phyloP scores from a whole-genome alignment of 495 filamentous ascomycete genomes.

The Cetradonia linearis region DNA sequence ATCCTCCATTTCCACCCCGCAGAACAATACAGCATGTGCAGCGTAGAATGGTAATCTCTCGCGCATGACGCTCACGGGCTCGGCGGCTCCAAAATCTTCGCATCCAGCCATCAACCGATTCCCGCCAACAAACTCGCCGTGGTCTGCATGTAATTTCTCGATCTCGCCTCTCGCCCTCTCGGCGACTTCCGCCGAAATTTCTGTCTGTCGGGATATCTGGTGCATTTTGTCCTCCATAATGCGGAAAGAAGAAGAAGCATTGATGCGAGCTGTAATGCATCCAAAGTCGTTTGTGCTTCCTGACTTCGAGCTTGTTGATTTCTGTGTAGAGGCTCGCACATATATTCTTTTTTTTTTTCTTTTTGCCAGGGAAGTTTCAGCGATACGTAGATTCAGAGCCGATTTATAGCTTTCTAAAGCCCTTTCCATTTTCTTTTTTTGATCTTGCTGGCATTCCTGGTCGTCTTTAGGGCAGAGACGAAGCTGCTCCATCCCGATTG shows the following conservation, averaged over 20 bases:
- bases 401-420: neutral
- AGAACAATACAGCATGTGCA: too few species aligned
- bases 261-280: neutral
- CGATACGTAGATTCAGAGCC: slow-evolving; percentile 1
- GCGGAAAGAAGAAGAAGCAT: neutral
- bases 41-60: too few species aligned
- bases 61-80: too few species aligned
- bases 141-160: neutral
- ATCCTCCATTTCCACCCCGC: too few species aligned
- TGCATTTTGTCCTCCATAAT: neutral
- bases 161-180: neutral
- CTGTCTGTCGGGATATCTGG: neutral
- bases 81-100: too few species aligned
- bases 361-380: neutral
- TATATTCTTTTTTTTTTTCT: neutral
- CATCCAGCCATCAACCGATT: too few species aligned
- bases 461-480: neutral
- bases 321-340: neutral
- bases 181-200: neutral
- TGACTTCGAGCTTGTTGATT: neutral
- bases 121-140: too few species aligned
- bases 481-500: neutral
- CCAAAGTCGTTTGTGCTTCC: neutral
- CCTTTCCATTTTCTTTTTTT: neutral
- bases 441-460: neutral